A percentile compares a stretch with the other conserved stretches of the same genome.
These are phyloP conservation scores for Rhodosporidiobolus odoratus DNA, from an alignment of 768 basidiomycete species.

Conservation along the genomic window DNA sequence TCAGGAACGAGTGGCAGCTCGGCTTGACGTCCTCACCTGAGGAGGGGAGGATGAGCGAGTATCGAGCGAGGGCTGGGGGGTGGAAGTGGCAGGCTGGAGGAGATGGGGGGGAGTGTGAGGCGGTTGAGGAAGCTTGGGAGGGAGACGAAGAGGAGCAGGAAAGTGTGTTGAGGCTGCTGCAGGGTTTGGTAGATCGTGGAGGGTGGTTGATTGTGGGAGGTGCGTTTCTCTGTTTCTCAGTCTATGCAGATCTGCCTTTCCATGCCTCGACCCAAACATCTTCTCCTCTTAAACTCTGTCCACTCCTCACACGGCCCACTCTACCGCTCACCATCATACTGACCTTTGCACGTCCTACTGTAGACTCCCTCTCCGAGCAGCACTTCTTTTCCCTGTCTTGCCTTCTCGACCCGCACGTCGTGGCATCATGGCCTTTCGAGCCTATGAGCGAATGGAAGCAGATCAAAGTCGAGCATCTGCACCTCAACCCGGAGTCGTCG, in stretches of 20 bases:
- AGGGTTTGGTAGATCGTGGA: slow-evolving; percentile 1
- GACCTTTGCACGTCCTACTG: too few species aligned
- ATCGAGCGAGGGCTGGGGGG: neutral
- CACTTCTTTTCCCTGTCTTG: slow-evolving; percentile 6
- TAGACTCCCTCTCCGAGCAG: slow-evolving; percentile 11
- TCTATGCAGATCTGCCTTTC: too few species aligned
- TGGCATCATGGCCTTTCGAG: neutral
- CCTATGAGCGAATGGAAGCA: neutral
- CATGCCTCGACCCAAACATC: neutral
- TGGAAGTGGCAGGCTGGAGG: neutral
- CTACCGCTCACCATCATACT: too few species aligned
- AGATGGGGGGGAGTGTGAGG: neutral
- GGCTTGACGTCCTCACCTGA: neutral
- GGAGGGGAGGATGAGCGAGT: slow-evolving; percentile 1
- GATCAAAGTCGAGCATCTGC: slow-evolving; percentile 11
- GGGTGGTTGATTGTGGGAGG: slow-evolving; percentile 7
- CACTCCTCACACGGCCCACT: too few species aligned
- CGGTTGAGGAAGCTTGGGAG: neutral
- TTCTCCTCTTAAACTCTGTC: neutral
- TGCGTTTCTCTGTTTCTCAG: neutral
- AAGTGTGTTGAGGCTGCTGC: neutral
- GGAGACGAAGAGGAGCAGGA: neutral
- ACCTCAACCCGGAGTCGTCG: neutral
- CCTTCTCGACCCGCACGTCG: slow-evolving; percentile 2
- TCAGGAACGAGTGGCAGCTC: slow-evolving; percentile 2